phyloP scores from a whole-genome alignment of 2,329 filamentous ascomycete species.

The Hymenoscyphus scutula region DNA sequence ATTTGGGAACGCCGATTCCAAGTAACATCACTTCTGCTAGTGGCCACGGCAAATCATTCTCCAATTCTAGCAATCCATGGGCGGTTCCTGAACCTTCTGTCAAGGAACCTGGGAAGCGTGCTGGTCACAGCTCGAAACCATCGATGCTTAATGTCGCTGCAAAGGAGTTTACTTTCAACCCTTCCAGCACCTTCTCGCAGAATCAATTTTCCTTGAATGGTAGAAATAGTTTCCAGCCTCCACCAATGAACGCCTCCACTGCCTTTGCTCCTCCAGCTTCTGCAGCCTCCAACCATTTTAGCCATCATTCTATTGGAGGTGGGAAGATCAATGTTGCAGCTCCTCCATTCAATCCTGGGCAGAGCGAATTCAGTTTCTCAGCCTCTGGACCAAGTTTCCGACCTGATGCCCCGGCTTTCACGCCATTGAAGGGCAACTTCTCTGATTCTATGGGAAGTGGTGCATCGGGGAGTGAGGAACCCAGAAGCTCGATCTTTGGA shows the following conservation, averaged over 20 bases:
- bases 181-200: conserved; percentile 46
- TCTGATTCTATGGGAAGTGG: conserved; percentile 49
- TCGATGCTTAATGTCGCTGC: conserved; percentile 83
- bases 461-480: conserved; percentile 44
- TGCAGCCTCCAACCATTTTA: conserved; percentile 33
- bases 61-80: conserved; percentile 63
- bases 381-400: conserved; percentile 66
- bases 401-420: conserved; percentile 75
- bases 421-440: conserved; percentile 50
- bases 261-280: conserved; percentile 38
- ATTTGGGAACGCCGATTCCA: conserved; percentile 63
- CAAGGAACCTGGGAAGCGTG: conserved; percentile 41
- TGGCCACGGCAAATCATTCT: conserved; percentile 54
- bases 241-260: conserved; percentile 20
- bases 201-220: conserved; percentile 49
- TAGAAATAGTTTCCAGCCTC: conserved; percentile 47
- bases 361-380: conserved; percentile 67
- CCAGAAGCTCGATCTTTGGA: conserved; percentile 60
- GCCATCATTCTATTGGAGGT: conserved; percentile 30
- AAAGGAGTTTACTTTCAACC: conserved; percentile 80
- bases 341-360: conserved; percentile 67
- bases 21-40: conserved; percentile 47
- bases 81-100: conserved; percentile 47
- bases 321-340: conserved; percentile 67
- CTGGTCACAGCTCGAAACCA: conserved; percentile 65